Evolutionary conservation across 805 yeast species (phyloP), one percentile per base, ranked within the genome.

Genomic region (Vanderwaltozyma tropicalis): DNA sequence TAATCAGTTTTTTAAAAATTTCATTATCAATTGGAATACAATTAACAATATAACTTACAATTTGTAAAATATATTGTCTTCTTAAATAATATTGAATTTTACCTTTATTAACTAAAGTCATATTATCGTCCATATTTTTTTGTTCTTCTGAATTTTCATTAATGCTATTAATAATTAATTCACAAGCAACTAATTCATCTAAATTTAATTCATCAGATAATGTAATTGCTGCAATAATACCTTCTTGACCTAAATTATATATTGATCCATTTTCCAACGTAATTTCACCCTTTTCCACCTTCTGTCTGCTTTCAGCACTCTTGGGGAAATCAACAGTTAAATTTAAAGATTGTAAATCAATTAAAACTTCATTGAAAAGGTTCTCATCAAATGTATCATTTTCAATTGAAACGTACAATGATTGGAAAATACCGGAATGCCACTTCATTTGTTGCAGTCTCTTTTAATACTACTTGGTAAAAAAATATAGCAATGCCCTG

Each of bases 141-240:
- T 38, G 35, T 1, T 41, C 40, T 2, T 43, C 31, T 5, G 19
- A 19, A n/a, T 47, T 25, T 22, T 42, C 62, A 43, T 44, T 55
- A 53, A 28, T 51, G 17, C 36, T 28, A 2, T 72, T 63, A 10
- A 61, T 62, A 48, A 88, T 66, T 20, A 84, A 53, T 51, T 86
- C 83, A 1, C 94, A 92, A 1, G 84, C 72, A 2, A 72, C 66
- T 21, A 82, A 37, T 55, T 89, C 96, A 57, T 89, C 94, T 36
- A 89, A 63, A 35, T 82, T 67, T 37, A 89, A 66, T 28, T 76
- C 76, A 44, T 77, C 83, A 0, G 88, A 64, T 14, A 81, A 51
- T 18, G 66, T 64, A 4, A 76, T 64, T 1, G 86, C 71, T 4
- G 72, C 66, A 37, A 75, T 68, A 28, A 80, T 66, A 47, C 86